Conservation (phyloP, 768 basidiomycete species). For the Mrakia gelida region DNA sequence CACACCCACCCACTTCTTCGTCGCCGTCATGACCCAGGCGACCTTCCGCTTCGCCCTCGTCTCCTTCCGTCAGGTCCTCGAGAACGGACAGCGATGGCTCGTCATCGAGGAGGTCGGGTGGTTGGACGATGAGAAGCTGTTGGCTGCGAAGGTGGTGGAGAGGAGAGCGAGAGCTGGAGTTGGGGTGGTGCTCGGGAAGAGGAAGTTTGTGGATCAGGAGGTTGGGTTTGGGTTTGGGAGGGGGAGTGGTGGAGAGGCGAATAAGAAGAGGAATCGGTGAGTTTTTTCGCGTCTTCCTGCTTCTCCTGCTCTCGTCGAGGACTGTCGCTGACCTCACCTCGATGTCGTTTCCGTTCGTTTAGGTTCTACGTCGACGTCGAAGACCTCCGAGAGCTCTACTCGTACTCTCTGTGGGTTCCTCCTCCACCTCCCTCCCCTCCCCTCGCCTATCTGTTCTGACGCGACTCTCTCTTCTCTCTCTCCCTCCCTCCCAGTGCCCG, state of each 20-base stretch:
- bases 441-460: conserved; percentile 8
- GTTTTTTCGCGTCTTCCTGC: not conserved
- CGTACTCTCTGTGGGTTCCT: conserved; percentile 70
- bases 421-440: not conserved
- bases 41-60: conserved; percentile 79
- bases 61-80: conserved; percentile 44
- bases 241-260: conserved; percentile 3
- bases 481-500: conserved; percentile 61
- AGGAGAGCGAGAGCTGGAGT: not conserved
- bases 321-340: not conserved
- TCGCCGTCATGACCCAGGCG: conserved; percentile 71
- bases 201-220: not conserved
- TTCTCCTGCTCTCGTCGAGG: not conserved
- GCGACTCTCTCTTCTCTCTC: not conserved
- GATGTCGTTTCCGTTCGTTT: not conserved
- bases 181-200: not conserved
- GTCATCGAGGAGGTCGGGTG: conserved; percentile 37
- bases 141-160: not conserved
- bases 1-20: conserved; percentile 77
- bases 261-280: conserved; percentile 5
- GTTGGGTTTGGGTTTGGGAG: not conserved
- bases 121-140: conserved; percentile 32
- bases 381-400: conserved; percentile 62
- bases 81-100: conserved; percentile 37
- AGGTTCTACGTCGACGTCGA: conserved; percentile 25